Conservation (phyloP, 2,329 filamentous ascomycete genomes). For the Pseudogymnoascus sp. region DNA sequence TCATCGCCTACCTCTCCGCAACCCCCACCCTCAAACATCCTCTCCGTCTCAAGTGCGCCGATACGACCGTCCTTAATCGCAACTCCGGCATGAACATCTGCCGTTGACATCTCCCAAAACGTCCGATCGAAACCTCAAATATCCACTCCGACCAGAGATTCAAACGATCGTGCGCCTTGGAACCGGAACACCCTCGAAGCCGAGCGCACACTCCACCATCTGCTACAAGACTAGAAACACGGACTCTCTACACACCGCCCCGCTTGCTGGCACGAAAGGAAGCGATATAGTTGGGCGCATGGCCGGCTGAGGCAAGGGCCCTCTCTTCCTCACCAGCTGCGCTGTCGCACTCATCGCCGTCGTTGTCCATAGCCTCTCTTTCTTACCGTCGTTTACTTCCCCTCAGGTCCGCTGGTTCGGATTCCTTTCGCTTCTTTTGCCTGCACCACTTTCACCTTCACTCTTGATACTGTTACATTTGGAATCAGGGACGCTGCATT, state of each 20-base stretch:
- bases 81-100: neutral
- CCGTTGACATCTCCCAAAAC: neutral
- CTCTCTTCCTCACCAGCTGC: neutral
- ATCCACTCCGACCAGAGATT: neutral
- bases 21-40: neutral
- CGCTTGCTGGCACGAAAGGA: neutral
- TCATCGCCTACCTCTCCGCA: neutral
- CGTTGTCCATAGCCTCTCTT: neutral
- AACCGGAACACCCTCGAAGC: conserved; percentile 4
- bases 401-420: conserved; percentile 1
- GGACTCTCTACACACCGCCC: neutral
- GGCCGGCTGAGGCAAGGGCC: conserved; percentile 1
- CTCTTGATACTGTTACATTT: neutral
- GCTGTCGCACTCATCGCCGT: conserved; percentile 5
- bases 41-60: neutral
- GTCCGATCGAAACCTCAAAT: conserved; percentile 9
- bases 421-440: conserved; percentile 7
- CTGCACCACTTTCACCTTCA: neutral
- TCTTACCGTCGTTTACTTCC: neutral
- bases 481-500: neutral
- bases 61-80: neutral
- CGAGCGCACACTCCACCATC: neutral
- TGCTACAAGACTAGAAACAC: neutral
- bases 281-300: conserved; percentile 6
- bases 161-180: neutral